Evolutionary conservation across 2,329 filamentous ascomycete species (phyloP).

Genomic region (Venturia asperata): DNA sequence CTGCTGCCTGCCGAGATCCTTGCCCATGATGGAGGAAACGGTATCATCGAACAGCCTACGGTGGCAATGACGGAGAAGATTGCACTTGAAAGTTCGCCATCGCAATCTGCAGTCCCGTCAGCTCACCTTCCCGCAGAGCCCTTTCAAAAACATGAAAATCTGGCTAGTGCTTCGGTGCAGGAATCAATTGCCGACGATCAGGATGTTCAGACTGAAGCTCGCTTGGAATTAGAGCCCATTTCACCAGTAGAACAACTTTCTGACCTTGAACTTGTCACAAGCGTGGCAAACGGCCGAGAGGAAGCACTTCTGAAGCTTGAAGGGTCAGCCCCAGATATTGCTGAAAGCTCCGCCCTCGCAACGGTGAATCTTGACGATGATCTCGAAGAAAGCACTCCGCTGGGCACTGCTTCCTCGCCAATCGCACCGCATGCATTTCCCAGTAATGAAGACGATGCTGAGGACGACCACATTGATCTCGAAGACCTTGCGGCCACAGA

Average conservation of each 20-base stretch:
- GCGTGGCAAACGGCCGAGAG: not conserved
- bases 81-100: no score
- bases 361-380: not conserved
- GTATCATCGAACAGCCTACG: not conserved
- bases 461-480: constrained; percentile 7
- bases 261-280: not conserved
- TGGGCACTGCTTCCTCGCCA: not conserved
- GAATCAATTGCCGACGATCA: not conserved
- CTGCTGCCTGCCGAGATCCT: not conserved
- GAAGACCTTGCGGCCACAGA: not conserved
- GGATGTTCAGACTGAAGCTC: not conserved
- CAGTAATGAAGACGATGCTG: constrained; percentile 6
- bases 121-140: not conserved
- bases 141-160: not conserved
- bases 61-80: no score
- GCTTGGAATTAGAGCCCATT: not conserved
- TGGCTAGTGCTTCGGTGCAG: not conserved
- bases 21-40: not conserved
- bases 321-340: not conserved
- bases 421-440: not conserved
- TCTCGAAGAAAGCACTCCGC: not conserved
- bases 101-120: no score
- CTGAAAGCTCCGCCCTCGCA: not conserved
- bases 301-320: not conserved
- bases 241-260: not conserved